A percentile compares a stretch with the other conserved stretches of the same genome.
phyloP scores from a whole-genome alignment of 345 rosid genomes.

The Syzygium jambos region DNA sequence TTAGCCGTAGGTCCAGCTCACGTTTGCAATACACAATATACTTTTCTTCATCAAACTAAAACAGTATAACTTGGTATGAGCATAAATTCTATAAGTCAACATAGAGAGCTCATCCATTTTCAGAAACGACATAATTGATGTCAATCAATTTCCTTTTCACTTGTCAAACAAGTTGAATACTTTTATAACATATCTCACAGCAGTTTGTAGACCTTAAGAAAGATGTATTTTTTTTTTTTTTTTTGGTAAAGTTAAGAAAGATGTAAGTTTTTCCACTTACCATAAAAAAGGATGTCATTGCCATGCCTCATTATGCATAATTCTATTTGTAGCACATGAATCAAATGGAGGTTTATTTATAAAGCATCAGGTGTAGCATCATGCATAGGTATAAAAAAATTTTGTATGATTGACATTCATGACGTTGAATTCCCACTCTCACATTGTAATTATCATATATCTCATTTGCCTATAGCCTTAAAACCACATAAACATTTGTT shows the following conservation, averaged over 20 bases:
- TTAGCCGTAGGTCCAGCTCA: neutral
- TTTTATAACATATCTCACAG: neutral
- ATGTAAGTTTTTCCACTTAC: neutral
- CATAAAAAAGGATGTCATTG: neutral
- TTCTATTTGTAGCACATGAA: neutral
- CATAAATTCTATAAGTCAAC: neutral
- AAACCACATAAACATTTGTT: neutral
- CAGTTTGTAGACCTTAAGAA: neutral
- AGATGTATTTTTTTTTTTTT: too few species aligned
- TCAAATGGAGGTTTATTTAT: neutral
- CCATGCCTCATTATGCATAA: neutral
- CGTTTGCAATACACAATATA: neutral
- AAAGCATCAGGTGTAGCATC: neutral
- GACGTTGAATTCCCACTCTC: neutral
- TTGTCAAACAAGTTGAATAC: neutral
- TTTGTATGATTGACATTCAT: neutral
- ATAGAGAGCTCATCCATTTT: neutral
- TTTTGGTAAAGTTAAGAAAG: too few species aligned
- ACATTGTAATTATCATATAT: neutral
- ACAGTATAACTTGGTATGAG: neutral
- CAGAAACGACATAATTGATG: neutral
- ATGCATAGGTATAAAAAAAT: neutral
- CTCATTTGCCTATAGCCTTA: neutral
- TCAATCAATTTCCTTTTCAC: neutral
- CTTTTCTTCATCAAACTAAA: neutral